phyloP scores from a whole-genome alignment of 1,284 basidiomycete species.

The Kalmanozyma brasiliensis region DNA sequence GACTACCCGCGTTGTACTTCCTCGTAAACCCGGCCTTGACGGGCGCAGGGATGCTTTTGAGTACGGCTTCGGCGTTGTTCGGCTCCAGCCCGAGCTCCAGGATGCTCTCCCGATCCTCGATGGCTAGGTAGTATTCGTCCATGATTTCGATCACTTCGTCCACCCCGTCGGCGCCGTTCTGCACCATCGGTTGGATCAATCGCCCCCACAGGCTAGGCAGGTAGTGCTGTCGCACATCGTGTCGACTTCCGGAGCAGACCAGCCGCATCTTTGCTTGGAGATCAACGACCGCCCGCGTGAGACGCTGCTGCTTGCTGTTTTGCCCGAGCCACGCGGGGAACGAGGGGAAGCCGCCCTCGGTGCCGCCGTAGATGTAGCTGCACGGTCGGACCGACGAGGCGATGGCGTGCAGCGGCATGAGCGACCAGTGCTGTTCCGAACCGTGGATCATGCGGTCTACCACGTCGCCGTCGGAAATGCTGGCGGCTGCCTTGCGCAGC shows the following conservation, averaged over 20 bases:
- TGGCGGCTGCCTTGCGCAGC: constrained; percentile 78
- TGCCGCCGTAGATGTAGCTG: constrained; percentile 56
- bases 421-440: constrained; percentile 88
- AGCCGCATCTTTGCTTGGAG: constrained; percentile 95
- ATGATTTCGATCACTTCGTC: constrained; percentile 84
- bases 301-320: constrained; percentile 89
- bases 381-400: constrained; percentile 79
- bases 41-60: constrained; percentile 84
- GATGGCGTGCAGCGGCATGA: constrained; percentile 93
- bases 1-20: constrained; percentile 72
- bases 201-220: constrained; percentile 83
- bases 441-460: constrained; percentile 91
- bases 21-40: constrained; percentile 85
- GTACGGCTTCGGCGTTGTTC: constrained; percentile 74
- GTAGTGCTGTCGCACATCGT: constrained; percentile 90
- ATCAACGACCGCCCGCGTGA: constrained; percentile 83
- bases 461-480: constrained; percentile 94
- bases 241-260: constrained; percentile 85
- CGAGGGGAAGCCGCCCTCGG: constrained; percentile 52
- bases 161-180: constrained; percentile 72
- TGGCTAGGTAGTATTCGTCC: constrained; percentile 92
- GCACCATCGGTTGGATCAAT: constrained; percentile 81
- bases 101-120: constrained; percentile 95
- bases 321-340: constrained; percentile 78
- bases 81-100: constrained; percentile 90